Evolutionary conservation across 192 early-diverging fungal genomes (phyloP), one percentile per base, ranked within the genome.

Genomic region (Coemansia sp.): DNA sequence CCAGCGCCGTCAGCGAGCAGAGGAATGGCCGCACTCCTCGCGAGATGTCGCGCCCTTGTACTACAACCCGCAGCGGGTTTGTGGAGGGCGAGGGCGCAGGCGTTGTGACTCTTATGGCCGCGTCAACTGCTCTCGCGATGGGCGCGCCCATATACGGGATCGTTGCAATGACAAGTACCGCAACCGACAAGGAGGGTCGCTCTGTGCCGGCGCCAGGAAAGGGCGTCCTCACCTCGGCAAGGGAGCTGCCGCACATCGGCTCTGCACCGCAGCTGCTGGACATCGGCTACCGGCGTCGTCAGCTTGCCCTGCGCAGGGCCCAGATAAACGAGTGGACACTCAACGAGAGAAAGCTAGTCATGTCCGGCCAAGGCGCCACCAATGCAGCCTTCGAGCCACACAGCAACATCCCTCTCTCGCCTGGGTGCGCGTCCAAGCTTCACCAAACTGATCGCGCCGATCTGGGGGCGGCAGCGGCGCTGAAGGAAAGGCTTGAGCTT

Each of bases 181-280:
- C 95, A 26, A 93, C 92, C 43, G 95, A 98, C 81, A 98, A 98
- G 88, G 90, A 96, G 81, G 94, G 94, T 60, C 90, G 95, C 44
- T 95, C 94, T n/a, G 89, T 98, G 45, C 95, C 95, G 39, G 95
- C 95, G 48, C 95, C 95, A 67, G 95, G 95, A 23, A 90, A 94
- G 75, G 95, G 95, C 82, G 89, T 98, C 59, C 82, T 98, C 62
- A 95, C 94, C 33, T 94, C 94, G 44, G 95, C 95, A 49, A 86
- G 93, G 38, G 93, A 96, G 53, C 7, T 34, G 3, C 57, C 35
- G 35, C 30, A 8, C 30, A 64, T 63, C 35, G 86, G 86, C 68
- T 72, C 83, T 69, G 52, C 45, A 1, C 18, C 45, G 0, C 92
- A 89, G 60, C 77, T 94, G 53, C 78, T 95, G 77, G 89, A 92